Evolutionary conservation across 2,329 filamentous ascomycete genomes (phyloP).

Genomic region (Rhytidhysteron rufulum): DNA sequence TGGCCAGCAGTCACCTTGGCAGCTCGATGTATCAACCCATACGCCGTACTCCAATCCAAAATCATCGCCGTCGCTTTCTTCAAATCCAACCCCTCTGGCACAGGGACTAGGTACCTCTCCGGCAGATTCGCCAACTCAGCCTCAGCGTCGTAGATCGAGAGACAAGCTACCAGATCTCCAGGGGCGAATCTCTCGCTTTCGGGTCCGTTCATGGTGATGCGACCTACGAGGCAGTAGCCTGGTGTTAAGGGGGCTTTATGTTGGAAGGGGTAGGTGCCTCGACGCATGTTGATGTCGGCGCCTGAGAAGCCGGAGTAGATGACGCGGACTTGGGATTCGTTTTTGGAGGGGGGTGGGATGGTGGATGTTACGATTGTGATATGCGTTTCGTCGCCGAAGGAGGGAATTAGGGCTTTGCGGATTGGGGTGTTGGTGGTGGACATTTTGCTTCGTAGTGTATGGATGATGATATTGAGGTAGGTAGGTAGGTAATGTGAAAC

Average conservation of each 20-base stretch:
- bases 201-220: constrained; percentile 38
- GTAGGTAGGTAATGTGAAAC: too few species aligned
- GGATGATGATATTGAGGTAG: too few species aligned
- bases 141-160: constrained; percentile 32
- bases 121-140: constrained; percentile 45
- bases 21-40: constrained; percentile 24
- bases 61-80: constrained; percentile 40
- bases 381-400: constrained; percentile 40
- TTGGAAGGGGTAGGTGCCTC: constrained; percentile 47
- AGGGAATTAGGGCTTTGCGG: constrained; percentile 46
- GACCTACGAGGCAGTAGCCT: constrained; percentile 48
- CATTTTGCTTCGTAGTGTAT: too few species aligned
- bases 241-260: constrained; percentile 46
- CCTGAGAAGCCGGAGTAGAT: constrained; percentile 48
- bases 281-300: constrained; percentile 49
- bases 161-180: constrained; percentile 24
- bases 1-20: constrained; percentile 43
- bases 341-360: constrained; percentile 37
- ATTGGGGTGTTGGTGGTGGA: constrained; percentile 25
- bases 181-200: constrained; percentile 22
- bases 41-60: constrained; percentile 44
- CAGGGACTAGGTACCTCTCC: constrained; percentile 44
- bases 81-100: constrained; percentile 42
- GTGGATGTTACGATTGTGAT: constrained; percentile 22
- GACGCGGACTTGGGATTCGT: constrained; percentile 47